Percentiles rank a stretch among this genome's conserved stretches.
Conservation (phyloP, 192 early-diverging fungal species). For the Oehlia diaphana region DNA sequence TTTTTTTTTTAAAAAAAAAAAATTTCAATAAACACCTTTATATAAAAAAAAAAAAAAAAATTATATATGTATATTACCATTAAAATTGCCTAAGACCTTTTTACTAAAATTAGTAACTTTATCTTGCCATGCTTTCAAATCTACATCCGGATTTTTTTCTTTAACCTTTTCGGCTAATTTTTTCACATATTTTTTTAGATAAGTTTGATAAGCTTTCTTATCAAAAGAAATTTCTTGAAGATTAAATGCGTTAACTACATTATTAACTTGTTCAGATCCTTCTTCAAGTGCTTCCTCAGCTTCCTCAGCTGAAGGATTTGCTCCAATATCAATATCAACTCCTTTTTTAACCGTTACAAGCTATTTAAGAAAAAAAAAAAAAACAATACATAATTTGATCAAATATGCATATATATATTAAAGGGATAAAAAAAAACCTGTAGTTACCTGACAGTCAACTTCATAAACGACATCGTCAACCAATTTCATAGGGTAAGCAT, state of each 20-base stretch:
- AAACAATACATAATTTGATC: background rate
- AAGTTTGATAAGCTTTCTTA: slow-evolving; percentile 88
- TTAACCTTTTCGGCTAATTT: slow-evolving; percentile 62
- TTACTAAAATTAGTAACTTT: slow-evolving; percentile 65
- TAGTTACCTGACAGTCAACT: slow-evolving; percentile 73
- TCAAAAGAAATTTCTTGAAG: slow-evolving; percentile 75
- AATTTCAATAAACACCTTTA: background rate
- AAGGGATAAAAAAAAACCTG: background rate
- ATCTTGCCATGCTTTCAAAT: slow-evolving; percentile 62
- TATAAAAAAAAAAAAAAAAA: background rate
- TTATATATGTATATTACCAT: slow-evolving; percentile 35
- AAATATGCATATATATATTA: background rate
- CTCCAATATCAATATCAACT: slow-evolving; percentile 85
- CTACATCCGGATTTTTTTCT: slow-evolving; percentile 59
- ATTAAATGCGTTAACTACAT: slow-evolving; percentile 82
- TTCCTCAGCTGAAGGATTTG: slow-evolving; percentile 89
- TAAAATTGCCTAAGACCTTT: slow-evolving; percentile 79
- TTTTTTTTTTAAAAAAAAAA: too few relatives aligned
- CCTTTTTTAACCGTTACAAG: slow-evolving; percentile 64
- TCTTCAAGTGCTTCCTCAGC: slow-evolving; percentile 69
- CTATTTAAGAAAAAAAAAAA: slow-evolving; percentile 28
- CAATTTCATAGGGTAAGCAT: slow-evolving; percentile 73
- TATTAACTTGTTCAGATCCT: slow-evolving; percentile 68
- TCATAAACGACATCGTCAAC: slow-evolving; percentile 68
- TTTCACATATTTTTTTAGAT: slow-evolving; percentile 97